These are phyloP conservation scores for Magnolia changhungtana DNA, from an alignment of 164 flowering plant species.

Conservation along the genomic window DNA sequence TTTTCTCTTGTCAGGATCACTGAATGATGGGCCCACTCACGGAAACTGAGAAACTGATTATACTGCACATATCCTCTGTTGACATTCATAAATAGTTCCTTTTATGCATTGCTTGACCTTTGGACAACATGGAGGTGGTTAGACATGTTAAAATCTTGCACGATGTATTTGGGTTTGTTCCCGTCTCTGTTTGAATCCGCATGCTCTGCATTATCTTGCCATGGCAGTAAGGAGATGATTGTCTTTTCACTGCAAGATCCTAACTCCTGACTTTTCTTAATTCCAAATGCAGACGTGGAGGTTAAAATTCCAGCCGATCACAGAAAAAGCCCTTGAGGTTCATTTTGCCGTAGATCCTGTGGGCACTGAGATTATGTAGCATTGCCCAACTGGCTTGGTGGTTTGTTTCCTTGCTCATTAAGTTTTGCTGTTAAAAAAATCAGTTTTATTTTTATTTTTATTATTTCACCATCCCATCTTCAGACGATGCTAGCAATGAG, in stretches of 20 bases:
- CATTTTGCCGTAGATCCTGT: conserved; percentile 72
- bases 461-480: too few relatives aligned
- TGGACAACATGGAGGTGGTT: too few relatives aligned
- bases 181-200: not conserved
- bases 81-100: too few relatives aligned
- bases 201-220: not conserved
- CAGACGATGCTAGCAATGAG: too few relatives aligned
- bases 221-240: not conserved
- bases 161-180: too few relatives aligned
- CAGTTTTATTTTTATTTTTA: not conserved
- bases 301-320: conserved; percentile 50
- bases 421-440: not conserved
- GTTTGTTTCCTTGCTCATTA: conserved; percentile 4
- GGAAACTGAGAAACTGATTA: too few relatives aligned
- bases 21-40: too few relatives aligned
- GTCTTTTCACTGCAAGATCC: not conserved
- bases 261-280: not conserved
- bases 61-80: too few relatives aligned
- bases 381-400: not conserved
- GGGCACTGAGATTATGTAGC: conserved; percentile 74
- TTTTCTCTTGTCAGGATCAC: too few relatives aligned
- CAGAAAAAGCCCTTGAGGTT: conserved; percentile 40
- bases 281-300: conserved; percentile 59
- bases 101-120: too few relatives aligned
- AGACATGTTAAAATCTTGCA: too few relatives aligned